Conservation (phyloP, 148 eudicot species). For the Fagopyrum esculentum region DNA sequence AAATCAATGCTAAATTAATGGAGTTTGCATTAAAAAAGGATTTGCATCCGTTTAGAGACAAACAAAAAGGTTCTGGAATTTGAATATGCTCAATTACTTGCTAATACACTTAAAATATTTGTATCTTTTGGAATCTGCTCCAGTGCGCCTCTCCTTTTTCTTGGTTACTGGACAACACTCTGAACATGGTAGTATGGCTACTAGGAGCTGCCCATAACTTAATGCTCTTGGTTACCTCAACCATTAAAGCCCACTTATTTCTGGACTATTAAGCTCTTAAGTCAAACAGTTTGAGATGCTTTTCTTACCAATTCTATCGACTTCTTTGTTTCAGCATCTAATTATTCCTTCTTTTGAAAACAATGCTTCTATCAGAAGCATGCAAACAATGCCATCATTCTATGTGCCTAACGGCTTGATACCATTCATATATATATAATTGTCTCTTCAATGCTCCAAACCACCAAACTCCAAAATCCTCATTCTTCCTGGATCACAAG, state of each 20-base stretch:
- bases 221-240: background rate
- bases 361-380: conserved; percentile 4
- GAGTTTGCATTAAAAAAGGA: background rate
- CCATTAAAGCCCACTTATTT: conserved; percentile 1
- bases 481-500: background rate
- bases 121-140: conserved; percentile 10
- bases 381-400: conserved; percentile 9
- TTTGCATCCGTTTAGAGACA: background rate
- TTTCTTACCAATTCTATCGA: background rate
- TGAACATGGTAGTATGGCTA: conserved; percentile 5
- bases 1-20: background rate
- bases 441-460: background rate
- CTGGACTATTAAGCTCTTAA: background rate
- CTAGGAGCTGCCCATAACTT: conserved; percentile 4
- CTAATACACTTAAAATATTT: background rate
- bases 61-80: background rate
- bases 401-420: background rate
- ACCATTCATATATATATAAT: background rate
- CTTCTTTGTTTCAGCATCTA: background rate
- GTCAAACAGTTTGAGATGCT: background rate
- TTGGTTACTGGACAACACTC: background rate
- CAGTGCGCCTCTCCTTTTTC: background rate
- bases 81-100: background rate
- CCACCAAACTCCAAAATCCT: background rate
- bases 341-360: conserved; percentile 3